Evolutionary conservation across 352 stramenopile genomes (phyloP).

Genomic region (Globisporangium yorkense): DNA sequence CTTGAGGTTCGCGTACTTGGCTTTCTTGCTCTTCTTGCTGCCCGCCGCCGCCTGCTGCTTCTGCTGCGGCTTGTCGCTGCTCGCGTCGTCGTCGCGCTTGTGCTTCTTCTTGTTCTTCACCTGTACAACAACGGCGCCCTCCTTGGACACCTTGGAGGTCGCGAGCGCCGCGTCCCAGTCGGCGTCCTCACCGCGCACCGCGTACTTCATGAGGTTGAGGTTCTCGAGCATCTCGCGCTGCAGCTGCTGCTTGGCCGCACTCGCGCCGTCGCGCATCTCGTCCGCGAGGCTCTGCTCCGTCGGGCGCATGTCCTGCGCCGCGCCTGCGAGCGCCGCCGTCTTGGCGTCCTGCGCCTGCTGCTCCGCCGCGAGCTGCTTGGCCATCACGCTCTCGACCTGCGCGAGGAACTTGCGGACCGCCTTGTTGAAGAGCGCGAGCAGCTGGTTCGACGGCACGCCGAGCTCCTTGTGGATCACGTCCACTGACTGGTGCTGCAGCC

Average conservation of each 20-base stretch:
- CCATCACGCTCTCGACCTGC: slow-evolving; percentile 71
- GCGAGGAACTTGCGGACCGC: slow-evolving; percentile 86
- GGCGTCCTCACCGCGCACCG: slow-evolving; percentile 90
- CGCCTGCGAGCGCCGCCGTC: slow-evolving; percentile 36
- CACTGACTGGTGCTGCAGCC: slow-evolving; percentile 91
- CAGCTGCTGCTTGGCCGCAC: slow-evolving; percentile 77
- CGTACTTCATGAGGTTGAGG: slow-evolving; percentile 94
- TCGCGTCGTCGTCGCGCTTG: slow-evolving; percentile 20
- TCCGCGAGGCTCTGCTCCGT: slow-evolving; percentile 81
- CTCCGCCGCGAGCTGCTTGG: slow-evolving; percentile 85
- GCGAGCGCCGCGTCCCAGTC: slow-evolving; percentile 86
- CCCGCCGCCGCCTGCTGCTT: not conserved
- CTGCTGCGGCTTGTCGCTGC: slow-evolving; percentile 31
- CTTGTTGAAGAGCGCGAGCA: slow-evolving; percentile 99
- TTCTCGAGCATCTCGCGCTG: slow-evolving; percentile 76
- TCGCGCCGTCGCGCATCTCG: slow-evolving; percentile 68
- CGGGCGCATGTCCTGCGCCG: slow-evolving; percentile 73
- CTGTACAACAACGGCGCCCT: slow-evolving; percentile 70
- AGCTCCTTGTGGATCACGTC: slow-evolving; percentile 93
- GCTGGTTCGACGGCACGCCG: slow-evolving; percentile 92
- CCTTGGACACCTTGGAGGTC: slow-evolving; percentile 24
- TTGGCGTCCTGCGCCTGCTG: slow-evolving; percentile 65
- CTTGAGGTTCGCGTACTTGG: slow-evolving; percentile 76
- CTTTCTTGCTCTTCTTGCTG: slow-evolving; percentile 59
- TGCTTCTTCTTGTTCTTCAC: slow-evolving; percentile 83